These are phyloP conservation scores for Penicillium canariense DNA, from an alignment of 495 filamentous ascomycete species.

Conservation along the genomic window DNA sequence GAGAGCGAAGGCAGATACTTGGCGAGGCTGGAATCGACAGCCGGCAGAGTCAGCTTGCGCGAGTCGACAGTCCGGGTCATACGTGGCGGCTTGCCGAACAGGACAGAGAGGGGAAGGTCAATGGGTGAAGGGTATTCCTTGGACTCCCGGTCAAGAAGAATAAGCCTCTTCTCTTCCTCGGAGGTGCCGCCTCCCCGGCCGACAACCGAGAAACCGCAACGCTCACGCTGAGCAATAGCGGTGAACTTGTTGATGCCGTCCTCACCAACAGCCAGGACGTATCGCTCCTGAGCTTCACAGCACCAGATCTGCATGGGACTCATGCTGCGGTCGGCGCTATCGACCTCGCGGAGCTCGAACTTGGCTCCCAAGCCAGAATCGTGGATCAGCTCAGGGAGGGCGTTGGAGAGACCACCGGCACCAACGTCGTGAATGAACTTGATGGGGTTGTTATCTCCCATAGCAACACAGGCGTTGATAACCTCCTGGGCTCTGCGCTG, in stretches of 20 bases:
- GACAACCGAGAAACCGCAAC: conserved; percentile 92
- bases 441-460: conserved; percentile 83
- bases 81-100: conserved; percentile 89
- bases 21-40: conserved; percentile 67
- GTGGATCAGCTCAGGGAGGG: conserved; percentile 85
- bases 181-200: conserved; percentile 66
- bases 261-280: conserved; percentile 79
- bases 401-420: conserved; percentile 92
- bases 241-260: conserved; percentile 80
- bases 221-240: conserved; percentile 78
- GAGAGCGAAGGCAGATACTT: conserved; percentile 60
- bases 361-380: conserved; percentile 84
- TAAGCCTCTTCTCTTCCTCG: conserved; percentile 64
- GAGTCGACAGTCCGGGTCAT: conserved; percentile 78
- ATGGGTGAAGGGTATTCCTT: conserved; percentile 75
- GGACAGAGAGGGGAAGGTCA: conserved; percentile 83
- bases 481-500: conserved; percentile 94
- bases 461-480: conserved; percentile 85
- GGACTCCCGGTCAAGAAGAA: conserved; percentile 80
- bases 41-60: conserved; percentile 62
- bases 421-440: conserved; percentile 97
- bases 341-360: conserved; percentile 89
- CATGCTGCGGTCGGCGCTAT: conserved; percentile 86
- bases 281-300: conserved; percentile 93
- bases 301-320: conserved; percentile 97